Evolutionary conservation across 2,329 filamentous ascomycete species (phyloP).

Genomic region (Cladophialophora immunda): DNA sequence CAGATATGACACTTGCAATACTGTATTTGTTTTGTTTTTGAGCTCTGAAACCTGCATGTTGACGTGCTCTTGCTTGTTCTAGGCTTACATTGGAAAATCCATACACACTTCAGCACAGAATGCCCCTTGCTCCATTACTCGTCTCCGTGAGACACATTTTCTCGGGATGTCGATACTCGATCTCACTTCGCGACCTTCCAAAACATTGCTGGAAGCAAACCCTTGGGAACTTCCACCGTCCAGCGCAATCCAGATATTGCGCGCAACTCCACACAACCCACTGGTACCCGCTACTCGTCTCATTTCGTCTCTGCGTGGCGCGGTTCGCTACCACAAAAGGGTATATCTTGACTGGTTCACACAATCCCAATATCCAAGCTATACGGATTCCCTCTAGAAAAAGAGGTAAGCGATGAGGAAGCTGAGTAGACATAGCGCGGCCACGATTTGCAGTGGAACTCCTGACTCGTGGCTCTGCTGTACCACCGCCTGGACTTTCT

Average conservation of each 20-base stretch:
- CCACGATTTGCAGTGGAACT: conserved; percentile 86
- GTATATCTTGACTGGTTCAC: conserved; percentile 6
- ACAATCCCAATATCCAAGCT: conserved; percentile 25
- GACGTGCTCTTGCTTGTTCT: conserved; percentile 31
- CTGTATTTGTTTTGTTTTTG: conserved; percentile 12
- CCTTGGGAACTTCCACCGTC: background rate
- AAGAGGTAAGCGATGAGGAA: conserved; percentile 96
- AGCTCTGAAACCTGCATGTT: conserved; percentile 10
- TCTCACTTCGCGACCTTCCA: background rate
- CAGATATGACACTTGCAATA: background rate
- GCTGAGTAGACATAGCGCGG: conserved; percentile 83
- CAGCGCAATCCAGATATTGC: background rate
- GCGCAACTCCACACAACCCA: conserved; percentile 3
- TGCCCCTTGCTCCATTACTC: conserved; percentile 15
- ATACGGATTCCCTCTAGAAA: conserved; percentile 68
- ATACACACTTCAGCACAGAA: conserved; percentile 10
- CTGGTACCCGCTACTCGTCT: background rate
- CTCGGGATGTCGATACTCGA: background rate
- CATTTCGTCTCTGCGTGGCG: conserved; percentile 15
- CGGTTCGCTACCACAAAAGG: conserved; percentile 5
- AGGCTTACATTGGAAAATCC: conserved; percentile 32
- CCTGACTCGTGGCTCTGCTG: conserved; percentile 63
- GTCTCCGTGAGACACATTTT: conserved; percentile 11
- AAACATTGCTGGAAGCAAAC: background rate
- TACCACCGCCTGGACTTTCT: conserved; percentile 60